Base-by-base conservation (phyloP, 2,329 filamentous ascomycete species). In the Coniochaeta sp. region DNA sequence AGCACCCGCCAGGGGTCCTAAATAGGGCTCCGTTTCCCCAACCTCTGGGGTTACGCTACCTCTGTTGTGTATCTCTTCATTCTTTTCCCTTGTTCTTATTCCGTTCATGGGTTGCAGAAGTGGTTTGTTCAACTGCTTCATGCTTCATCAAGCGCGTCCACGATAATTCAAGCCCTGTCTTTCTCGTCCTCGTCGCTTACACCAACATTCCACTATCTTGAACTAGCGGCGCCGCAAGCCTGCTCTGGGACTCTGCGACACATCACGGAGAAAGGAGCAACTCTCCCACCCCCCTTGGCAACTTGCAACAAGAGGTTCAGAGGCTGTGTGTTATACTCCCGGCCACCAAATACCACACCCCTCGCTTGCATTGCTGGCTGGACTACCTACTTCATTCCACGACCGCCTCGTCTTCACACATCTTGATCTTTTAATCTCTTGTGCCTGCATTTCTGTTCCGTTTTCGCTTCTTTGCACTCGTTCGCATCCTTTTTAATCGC, bases 341-440 rank as follows among this genome's bases (percentile, higher is more conserved):
- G n/a, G 30, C 16, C 47, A 33, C 18, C 47, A 33, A 33, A 49
- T 47, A 49, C 20, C 28, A 26, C 38, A 42, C 38, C 10, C n/a
- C 8, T 42, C 22, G 16, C 5, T 38, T 38, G n/a, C n/a, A n/a
- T n/a, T n/a, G 33, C 13, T 14, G 6, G 9, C 33, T 9, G 18
- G 18, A 2, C 16, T 38, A 38, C 38, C n/a, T 42, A 32, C 22
- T 49, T 28, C 22, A 33, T 18, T 28, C 55, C 56, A 30, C 49
- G 48, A 52, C 51, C 26, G 35, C 47, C 50, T 51, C 47, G 28
- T 56, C 48, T 38, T 49, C 20, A n/a, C n/a, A n/a, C n/a, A n/a
- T 51, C 52, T 55, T 57, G 53, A n/a, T n/a, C 62, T 58, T 55
- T 59, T 57, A 57, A 58, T 52, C 52, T 49, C 48, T 56, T 51